Base-by-base conservation (phyloP, 2,329 filamentous ascomycete genomes). In the Cladosporium cucumerinum region DNA sequence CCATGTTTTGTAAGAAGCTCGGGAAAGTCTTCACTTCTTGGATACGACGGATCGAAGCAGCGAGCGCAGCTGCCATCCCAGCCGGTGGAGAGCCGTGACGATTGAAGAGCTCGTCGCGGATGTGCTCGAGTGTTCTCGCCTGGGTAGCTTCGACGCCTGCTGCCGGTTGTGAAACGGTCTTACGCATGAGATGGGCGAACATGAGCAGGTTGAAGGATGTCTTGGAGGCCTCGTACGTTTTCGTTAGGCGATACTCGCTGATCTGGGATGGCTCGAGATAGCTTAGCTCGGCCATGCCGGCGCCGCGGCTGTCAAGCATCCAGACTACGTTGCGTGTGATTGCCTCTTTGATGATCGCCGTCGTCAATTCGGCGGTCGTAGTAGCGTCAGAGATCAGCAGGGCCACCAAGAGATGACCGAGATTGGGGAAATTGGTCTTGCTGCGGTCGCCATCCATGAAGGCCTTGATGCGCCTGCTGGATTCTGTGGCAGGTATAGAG, bases 281-380 rank as follows among this genome's bases (percentile, higher is more conserved):
- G 60, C 66, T 68, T 7, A 72, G 62, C 21, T 69, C 70, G 3
- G 66, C 28, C 60, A 69, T 68, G 30, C 61, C 55, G 10, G 61
- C 65, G 21, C 67, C 68, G 26, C 54, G 61, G 34, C 23, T 39
- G 28, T 70, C 69, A 11, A 72, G 67, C 69, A 66, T 72, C 69
- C 68, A 71, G 18, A 71, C 67, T 4, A 72, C 69, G 55, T 71
- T 71, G 55, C 70, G 69, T 3, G 67, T 71, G 61, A 72, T 61
- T 11, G 68, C 67, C 21, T 71, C 69, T 32, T 69, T 64, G 63
- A 72, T 68, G 58, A 72, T 68, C 11, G 61, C 66, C 26, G 62
- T 61, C n/a, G 61, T 65, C n/a, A 72, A 55, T 18, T 68, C 69
- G 16, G 66, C 66, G 16, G 57, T 64, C 51, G 67, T 54, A 23